phyloP scores from a whole-genome alignment of 495 filamentous ascomycete species.

The Letharia lupina region DNA sequence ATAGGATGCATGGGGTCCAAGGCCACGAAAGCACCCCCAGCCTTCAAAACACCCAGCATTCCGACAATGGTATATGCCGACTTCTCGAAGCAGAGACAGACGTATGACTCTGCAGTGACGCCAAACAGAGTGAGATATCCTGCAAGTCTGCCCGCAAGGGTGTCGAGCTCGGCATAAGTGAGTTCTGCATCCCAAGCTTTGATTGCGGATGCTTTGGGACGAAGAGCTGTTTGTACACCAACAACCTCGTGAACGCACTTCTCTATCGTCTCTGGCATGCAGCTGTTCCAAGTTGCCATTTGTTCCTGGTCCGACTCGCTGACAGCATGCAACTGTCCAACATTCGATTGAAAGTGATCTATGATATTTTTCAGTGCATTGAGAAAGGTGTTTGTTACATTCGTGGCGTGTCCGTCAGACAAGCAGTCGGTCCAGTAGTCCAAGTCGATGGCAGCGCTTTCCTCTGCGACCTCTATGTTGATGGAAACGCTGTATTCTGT shows the following conservation, averaged over 20 bases:
- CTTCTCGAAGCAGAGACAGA: slow-evolving; percentile 35
- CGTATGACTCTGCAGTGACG: slow-evolving; percentile 32
- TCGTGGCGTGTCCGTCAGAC: slow-evolving; percentile 42
- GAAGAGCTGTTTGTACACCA: slow-evolving; percentile 31
- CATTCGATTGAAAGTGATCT: slow-evolving; percentile 26
- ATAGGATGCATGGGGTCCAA: slow-evolving; percentile 36
- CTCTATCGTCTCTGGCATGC: slow-evolving; percentile 31
- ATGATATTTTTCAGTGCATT: slow-evolving; percentile 39
- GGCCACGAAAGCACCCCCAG: slow-evolving; percentile 35
- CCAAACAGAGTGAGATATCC: slow-evolving; percentile 35
- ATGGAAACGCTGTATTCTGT: slow-evolving; percentile 48
- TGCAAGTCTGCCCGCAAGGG: slow-evolving; percentile 39
- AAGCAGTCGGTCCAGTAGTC: slow-evolving; percentile 50
- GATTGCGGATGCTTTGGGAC: slow-evolving; percentile 36
- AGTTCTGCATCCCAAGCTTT: slow-evolving; percentile 43
- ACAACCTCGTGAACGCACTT: slow-evolving; percentile 39
- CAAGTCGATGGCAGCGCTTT: slow-evolving; percentile 40
- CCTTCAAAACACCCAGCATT: slow-evolving; percentile 25
- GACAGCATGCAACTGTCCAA: slow-evolving; percentile 35
- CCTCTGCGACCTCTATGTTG: slow-evolving; percentile 45
- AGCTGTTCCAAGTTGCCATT: slow-evolving; percentile 40
- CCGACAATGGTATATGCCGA: slow-evolving; percentile 27
- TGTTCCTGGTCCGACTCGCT: slow-evolving; percentile 34
- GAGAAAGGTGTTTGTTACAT: slow-evolving; percentile 43
- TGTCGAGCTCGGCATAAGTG: slow-evolving; percentile 44